Percentiles rank a stretch among this genome's conserved stretches.
Conservation (phyloP, 2,329 filamentous ascomycete genomes). For the Chalaropsis ovoidea region DNA sequence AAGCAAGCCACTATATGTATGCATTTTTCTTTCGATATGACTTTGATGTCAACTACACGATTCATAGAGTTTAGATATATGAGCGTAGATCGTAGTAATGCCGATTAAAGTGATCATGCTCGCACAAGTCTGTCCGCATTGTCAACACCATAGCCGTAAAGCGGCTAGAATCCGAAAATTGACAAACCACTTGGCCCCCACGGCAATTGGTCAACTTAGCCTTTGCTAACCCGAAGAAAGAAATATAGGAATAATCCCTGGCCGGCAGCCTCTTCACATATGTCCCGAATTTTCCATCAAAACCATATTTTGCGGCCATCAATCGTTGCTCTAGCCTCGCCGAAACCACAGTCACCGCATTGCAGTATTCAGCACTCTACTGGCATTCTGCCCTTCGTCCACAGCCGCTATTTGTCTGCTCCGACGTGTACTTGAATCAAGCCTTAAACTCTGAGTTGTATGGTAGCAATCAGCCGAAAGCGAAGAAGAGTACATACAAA, state of each 20-base stretch:
- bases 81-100: background rate
- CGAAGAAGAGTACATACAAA: background rate
- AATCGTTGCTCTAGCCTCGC: background rate
- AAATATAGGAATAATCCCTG: constrained; percentile 14
- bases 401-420: background rate
- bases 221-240: constrained; percentile 22
- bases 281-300: constrained; percentile 17
- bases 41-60: background rate
- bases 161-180: background rate
- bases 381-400: background rate
- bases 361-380: background rate
- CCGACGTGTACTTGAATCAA: background rate
- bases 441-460: background rate
- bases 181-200: background rate
- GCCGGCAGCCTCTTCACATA: constrained; percentile 21
- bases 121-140: background rate
- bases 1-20: background rate
- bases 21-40: constrained; percentile 12
- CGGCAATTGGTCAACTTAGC: background rate
- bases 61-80: background rate
- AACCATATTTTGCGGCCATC: background rate
- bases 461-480: constrained; percentile 9
- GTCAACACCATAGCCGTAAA: background rate
- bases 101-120: background rate
- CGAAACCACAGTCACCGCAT: background rate